These are phyloP conservation scores for Colletotrichum sansevieriae DNA, from an alignment of 2,329 filamentous ascomycete species.

Conservation along the genomic window DNA sequence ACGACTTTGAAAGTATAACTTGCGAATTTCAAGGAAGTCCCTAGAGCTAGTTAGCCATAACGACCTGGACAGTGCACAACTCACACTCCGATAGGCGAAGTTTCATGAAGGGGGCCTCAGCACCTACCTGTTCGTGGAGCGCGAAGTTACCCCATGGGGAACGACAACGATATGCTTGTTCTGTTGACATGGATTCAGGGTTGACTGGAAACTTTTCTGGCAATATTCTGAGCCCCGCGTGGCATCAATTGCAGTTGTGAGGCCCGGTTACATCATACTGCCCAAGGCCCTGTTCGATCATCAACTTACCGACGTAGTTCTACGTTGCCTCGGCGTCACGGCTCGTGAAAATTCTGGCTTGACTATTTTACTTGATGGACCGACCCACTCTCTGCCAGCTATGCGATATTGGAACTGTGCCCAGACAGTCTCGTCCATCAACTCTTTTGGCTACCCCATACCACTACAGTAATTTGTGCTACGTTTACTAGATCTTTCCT, in stretches of 20 bases:
- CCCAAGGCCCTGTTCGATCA: conserved; percentile 25
- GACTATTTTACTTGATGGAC: conserved; percentile 34
- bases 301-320: not conserved
- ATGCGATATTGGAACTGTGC: not conserved
- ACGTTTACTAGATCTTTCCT: not conserved
- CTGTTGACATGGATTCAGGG: conserved; percentile 4
- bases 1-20: conserved; percentile 27
- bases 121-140: conserved; percentile 26
- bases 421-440: not conserved
- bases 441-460: not conserved
- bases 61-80: not conserved
- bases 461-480: not conserved
- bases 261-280: not conserved
- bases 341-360: conserved; percentile 25
- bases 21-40: conserved; percentile 6
- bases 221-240: conserved; percentile 19
- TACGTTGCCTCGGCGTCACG: conserved; percentile 32
- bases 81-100: not conserved
- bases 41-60: not conserved
- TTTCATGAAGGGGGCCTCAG: conserved; percentile 5
- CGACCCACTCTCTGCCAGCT: conserved; percentile 1
- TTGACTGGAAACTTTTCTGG: conserved; percentile 22
- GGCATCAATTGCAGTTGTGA: conserved; percentile 5
- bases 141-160: conserved; percentile 21
- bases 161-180: conserved; percentile 22